Percentiles rank a stretch among this genome's conserved stretches.
These are phyloP conservation scores for Ceratobasidium sp. DNA, from an alignment of 1,284 basidiomycete species.

Conservation along the genomic window DNA sequence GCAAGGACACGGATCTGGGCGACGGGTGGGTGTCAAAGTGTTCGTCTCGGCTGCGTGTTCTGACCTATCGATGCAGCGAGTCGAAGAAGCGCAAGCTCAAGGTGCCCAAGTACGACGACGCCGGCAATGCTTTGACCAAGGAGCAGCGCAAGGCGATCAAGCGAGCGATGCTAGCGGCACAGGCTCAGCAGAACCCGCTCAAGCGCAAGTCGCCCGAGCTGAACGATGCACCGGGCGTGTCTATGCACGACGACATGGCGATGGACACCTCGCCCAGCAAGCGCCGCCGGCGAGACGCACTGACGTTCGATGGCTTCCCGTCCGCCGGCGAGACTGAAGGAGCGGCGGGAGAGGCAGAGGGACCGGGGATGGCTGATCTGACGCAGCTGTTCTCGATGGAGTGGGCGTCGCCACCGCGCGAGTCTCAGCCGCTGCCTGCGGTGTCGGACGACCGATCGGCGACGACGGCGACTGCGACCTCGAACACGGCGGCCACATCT, in stretches of 20 bases:
- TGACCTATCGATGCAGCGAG: neutral
- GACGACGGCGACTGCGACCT: neutral
- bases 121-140: constrained; percentile 23
- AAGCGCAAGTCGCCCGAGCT: constrained; percentile 26
- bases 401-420: constrained; percentile 36
- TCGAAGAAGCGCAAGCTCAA: constrained; percentile 12
- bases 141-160: constrained; percentile 28
- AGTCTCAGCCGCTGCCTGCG: too few relatives aligned
- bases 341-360: too few relatives aligned
- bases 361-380: constrained; percentile 8
- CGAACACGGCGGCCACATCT: neutral
- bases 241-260: neutral
- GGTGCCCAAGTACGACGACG: constrained; percentile 22
- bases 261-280: constrained; percentile 12
- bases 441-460: neutral
- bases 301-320: constrained; percentile 26
- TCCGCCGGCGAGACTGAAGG: neutral
- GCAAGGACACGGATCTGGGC: neutral
- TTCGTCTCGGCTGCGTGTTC: neutral
- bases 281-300: constrained; percentile 29
- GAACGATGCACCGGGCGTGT: neutral
- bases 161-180: constrained; percentile 22
- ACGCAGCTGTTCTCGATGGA: constrained; percentile 24
- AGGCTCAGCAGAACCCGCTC: constrained; percentile 12
- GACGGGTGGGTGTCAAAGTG: constrained; percentile 29